These are phyloP conservation scores for Stygiomarasmius scandens DNA, from an alignment of 1,284 basidiomycete species.

Conservation along the genomic window DNA sequence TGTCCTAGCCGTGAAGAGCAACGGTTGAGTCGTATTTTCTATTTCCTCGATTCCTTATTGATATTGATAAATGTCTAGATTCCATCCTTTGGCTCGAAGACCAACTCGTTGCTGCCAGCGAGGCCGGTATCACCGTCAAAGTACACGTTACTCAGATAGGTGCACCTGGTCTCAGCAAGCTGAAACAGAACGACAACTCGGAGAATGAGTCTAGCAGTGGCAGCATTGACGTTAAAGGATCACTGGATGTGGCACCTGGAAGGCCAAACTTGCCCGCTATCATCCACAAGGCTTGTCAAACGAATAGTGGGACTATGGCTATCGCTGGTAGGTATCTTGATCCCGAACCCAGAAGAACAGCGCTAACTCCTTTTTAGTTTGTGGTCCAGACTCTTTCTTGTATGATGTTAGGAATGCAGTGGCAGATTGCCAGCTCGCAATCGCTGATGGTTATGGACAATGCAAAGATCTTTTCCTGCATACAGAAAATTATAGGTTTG, in stretches of 20 bases:
- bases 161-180: no score
- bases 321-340: no score
- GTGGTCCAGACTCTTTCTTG: slow-evolving; percentile 38
- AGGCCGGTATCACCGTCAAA: slow-evolving; percentile 8
- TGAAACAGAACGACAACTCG: no score
- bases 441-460: slow-evolving; percentile 25
- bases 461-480: slow-evolving; percentile 30
- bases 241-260: no score
- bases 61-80: slow-evolving; percentile 14
- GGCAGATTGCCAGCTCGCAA: slow-evolving; percentile 32
- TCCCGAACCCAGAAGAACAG: no score
- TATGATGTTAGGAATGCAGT: slow-evolving; percentile 40
- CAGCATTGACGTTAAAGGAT: no score
- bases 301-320: no score
- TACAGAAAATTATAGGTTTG: slow-evolving; percentile 29
- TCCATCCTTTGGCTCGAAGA: slow-evolving; percentile 26
- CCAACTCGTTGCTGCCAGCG: background rate
- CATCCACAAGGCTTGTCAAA: no score
- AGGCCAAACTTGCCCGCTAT: no score
- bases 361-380: slow-evolving; percentile 23
- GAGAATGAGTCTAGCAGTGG: no score
- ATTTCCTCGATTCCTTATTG: background rate
- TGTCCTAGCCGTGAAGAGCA: slow-evolving; percentile 26
- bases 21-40: slow-evolving; percentile 19
- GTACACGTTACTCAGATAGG: slow-evolving; percentile 16